These are phyloP conservation scores for Blastobotrys chiropterorum DNA, from an alignment of 805 yeast genomes.

Conservation along the genomic window DNA sequence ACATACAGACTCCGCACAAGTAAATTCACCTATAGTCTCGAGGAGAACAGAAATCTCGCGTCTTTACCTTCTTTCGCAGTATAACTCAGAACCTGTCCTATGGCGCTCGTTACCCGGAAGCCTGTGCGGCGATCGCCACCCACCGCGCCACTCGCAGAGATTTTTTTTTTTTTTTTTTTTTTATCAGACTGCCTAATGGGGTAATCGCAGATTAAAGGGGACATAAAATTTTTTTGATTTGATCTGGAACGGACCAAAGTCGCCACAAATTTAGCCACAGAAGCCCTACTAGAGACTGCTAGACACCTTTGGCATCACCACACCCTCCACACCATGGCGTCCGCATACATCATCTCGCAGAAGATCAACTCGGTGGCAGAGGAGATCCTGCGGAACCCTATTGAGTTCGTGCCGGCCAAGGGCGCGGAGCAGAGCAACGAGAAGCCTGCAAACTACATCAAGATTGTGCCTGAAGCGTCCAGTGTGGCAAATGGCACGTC, in stretches of 20 bases:
- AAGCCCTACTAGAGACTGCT: not conserved
- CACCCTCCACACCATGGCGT: not conserved
- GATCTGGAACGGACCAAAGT: not conserved
- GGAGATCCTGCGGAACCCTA: slow-evolving; percentile 16
- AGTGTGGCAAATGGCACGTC: not conserved
- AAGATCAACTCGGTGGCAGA: slow-evolving; percentile 9
- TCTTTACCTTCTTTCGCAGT: too few species aligned
- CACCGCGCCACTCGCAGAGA: not conserved
- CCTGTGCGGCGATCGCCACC: too few species aligned
- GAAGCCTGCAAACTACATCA: slow-evolving; percentile 46
- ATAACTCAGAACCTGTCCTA: too few species aligned
- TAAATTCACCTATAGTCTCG: too few species aligned
- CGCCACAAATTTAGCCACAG: not conserved
- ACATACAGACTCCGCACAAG: too few species aligned
- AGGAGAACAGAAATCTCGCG: too few species aligned
- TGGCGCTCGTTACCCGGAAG: too few species aligned
- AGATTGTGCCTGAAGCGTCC: slow-evolving; percentile 25
- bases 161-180: too few species aligned
- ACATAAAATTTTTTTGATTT: not conserved
- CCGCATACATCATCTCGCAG: not conserved
- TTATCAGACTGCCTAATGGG: not conserved
- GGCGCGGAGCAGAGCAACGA: slow-evolving; percentile 43
- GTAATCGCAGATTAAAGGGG: not conserved
- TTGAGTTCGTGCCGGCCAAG: slow-evolving; percentile 53
- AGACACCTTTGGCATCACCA: not conserved